Evolutionary conservation across 352 stramenopile species (phyloP).

Genomic region (Phytophthora europaea): DNA sequence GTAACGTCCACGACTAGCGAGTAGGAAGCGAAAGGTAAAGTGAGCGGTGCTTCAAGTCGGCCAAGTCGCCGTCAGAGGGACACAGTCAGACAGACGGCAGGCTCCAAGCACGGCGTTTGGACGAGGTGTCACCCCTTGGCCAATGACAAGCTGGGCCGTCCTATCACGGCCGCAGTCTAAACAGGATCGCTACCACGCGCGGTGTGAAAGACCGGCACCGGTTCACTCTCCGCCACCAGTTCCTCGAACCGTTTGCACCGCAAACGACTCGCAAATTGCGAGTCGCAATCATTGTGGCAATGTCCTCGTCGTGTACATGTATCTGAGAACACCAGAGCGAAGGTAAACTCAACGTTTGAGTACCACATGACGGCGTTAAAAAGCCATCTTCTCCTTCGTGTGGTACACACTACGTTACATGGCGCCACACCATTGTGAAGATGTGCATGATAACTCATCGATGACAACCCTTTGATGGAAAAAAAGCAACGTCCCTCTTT

Average conservation of each 20-base stretch:
- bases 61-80: slow-evolving; percentile 6
- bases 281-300: neutral
- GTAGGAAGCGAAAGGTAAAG: slow-evolving; percentile 13
- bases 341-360: too few species aligned
- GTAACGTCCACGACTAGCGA: neutral
- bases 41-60: slow-evolving; percentile 18
- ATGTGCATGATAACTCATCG: neutral
- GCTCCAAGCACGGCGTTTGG: slow-evolving; percentile 25
- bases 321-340: neutral
- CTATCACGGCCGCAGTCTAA: slow-evolving; percentile 23
- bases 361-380: too few species aligned
- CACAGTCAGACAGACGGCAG: neutral
- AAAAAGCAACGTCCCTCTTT: too few species aligned
- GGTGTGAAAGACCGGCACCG: slow-evolving; percentile 15
- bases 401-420: neutral
- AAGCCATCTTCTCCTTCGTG: too few species aligned
- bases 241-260: neutral
- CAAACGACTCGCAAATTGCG: neutral
- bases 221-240: slow-evolving; percentile 10
- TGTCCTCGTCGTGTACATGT: neutral
- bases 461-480: neutral
- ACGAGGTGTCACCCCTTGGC: neutral
- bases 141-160: slow-evolving; percentile 8
- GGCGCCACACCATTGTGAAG: neutral
- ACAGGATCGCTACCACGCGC: slow-evolving; percentile 9